A percentile compares a stretch with the other conserved stretches of the same genome.
Evolutionary conservation across 75 land plant species (phyloP).

Genomic region (Picea glauca): DNA sequence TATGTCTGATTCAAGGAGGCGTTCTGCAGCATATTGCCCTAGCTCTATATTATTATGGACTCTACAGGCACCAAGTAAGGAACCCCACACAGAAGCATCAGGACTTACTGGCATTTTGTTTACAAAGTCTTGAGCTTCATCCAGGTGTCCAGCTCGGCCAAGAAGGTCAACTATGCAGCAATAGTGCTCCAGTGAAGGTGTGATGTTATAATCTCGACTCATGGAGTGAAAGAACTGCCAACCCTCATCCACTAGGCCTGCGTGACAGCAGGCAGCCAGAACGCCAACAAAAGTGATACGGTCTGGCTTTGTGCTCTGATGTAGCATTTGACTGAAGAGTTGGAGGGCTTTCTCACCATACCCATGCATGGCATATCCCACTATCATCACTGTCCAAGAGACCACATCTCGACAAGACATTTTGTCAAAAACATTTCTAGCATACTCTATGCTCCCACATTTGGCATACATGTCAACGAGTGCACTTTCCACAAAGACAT

Average conservation of each 20-base stretch:
- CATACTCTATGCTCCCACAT: constrained; percentile 45
- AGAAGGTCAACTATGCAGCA: constrained; percentile 53
- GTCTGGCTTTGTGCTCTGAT: constrained; percentile 5
- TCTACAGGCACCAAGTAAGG: constrained; percentile 52
- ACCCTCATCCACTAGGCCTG: constrained; percentile 51
- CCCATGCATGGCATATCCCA: constrained; percentile 51
- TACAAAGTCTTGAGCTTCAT: constrained; percentile 64
- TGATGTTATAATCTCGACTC: constrained; percentile 36
- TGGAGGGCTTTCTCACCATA: constrained; percentile 24
- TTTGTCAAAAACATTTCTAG: constrained; percentile 27
- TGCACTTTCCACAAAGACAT: constrained; percentile 38
- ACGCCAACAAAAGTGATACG: constrained; percentile 26
- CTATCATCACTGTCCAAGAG: constrained; percentile 67
- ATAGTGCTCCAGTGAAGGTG: constrained; percentile 58
- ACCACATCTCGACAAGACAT: constrained; percentile 36
- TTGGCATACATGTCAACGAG: constrained; percentile 64
- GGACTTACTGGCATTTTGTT: constrained; percentile 67
- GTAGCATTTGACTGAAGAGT: constrained; percentile 34
- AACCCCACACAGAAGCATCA: constrained; percentile 41
- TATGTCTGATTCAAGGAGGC: background rate
- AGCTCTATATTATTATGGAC: constrained; percentile 45
- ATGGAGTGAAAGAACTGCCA: constrained; percentile 58
- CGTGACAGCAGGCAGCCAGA: constrained; percentile 41
- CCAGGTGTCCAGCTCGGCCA: constrained; percentile 42
- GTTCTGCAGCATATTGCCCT: constrained; percentile 21